Evolutionary conservation across 306 rosid genomes (phyloP).

Genomic region (Corylus americana): DNA sequence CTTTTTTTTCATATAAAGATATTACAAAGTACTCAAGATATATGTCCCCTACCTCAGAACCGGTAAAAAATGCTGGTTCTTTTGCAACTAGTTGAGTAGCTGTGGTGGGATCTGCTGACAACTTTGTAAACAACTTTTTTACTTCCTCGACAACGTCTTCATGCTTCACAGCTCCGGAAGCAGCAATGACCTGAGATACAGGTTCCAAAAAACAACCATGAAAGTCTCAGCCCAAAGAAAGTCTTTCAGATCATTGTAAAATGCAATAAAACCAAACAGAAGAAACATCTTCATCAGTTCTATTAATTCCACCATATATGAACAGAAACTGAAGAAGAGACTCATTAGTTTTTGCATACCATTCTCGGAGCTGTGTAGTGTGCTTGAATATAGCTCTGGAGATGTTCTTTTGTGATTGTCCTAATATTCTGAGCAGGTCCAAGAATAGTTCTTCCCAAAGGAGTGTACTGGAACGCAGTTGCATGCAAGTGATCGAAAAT

Average conservation of each 20-base stretch:
- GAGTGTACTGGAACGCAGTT: slow-evolving; percentile 92
- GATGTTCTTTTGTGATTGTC: slow-evolving; percentile 80
- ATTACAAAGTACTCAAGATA: slow-evolving; percentile 4
- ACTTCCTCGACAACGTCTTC: slow-evolving; percentile 74
- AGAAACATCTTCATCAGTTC: slow-evolving; percentile 4
- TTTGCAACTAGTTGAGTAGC: slow-evolving; percentile 73
- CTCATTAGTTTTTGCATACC: slow-evolving; percentile 43
- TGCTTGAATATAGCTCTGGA: slow-evolving; percentile 75
- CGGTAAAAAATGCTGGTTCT: slow-evolving; percentile 85
- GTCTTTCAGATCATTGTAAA: not conserved
- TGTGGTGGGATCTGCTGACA: slow-evolving; percentile 75
- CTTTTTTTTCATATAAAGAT: not conserved
- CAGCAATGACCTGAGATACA: slow-evolving; percentile 70
- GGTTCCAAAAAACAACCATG: slow-evolving; percentile 18
- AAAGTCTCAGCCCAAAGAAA: not conserved
- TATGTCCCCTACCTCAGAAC: slow-evolving; percentile 75
- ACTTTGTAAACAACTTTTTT: slow-evolving; percentile 64
- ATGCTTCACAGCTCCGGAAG: slow-evolving; percentile 89
- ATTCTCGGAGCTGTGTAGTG: slow-evolving; percentile 95
- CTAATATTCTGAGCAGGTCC: slow-evolving; percentile 83
- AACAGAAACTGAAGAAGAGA: slow-evolving; percentile 2
- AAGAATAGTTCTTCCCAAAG: slow-evolving; percentile 89
- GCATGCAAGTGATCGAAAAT: slow-evolving; percentile 89
- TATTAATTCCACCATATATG: not conserved
- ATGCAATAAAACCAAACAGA: not conserved